phyloP scores from a whole-genome alignment of 1,139 yeast genomes.

The Saccharomyces hybrid region DNA sequence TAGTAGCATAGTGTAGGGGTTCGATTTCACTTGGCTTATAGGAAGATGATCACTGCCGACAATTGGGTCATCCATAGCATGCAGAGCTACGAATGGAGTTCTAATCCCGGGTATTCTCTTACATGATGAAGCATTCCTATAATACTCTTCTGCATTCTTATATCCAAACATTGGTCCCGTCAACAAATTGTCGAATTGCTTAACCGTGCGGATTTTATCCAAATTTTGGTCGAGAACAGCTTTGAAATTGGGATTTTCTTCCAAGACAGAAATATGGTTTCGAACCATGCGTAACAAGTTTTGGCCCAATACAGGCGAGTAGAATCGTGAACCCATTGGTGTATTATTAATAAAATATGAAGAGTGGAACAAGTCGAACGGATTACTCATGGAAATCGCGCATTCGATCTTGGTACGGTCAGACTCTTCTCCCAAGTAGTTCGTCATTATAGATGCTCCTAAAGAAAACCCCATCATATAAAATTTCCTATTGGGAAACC shows the following conservation, averaged over 20 bases:
- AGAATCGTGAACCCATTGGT: conserved; percentile 40
- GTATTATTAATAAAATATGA: conserved; percentile 38
- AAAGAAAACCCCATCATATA: conserved; percentile 49
- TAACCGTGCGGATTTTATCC: conserved; percentile 26
- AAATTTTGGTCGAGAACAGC: conserved; percentile 12
- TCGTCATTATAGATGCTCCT: conserved; percentile 50
- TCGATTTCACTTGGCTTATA: conserved; percentile 33
- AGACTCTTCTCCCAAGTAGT: conserved; percentile 49
- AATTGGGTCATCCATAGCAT: conserved; percentile 51
- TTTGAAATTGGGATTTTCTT: conserved; percentile 22
- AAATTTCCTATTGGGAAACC: conserved; percentile 45
- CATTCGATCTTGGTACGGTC: conserved; percentile 38
- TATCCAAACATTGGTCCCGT: conserved; percentile 51
- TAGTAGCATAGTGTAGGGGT: conserved; percentile 50
- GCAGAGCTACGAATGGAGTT: conserved; percentile 45
- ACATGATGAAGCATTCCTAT: conserved; percentile 45
- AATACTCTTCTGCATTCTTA: conserved; percentile 46
- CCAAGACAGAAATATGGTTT: conserved; percentile 37
- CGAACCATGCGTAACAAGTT: conserved; percentile 40
- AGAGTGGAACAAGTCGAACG: conserved; percentile 44
- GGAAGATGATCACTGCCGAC: conserved; percentile 33
- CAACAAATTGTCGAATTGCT: conserved; percentile 45
- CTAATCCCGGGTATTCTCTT: conserved; percentile 43
- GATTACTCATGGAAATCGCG: conserved; percentile 44
- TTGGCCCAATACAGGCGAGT: conserved; percentile 48